Evolutionary conservation across 2,329 filamentous ascomycete species (phyloP), one percentile per base, ranked within the genome.

Genomic region (Alternaria sp.): DNA sequence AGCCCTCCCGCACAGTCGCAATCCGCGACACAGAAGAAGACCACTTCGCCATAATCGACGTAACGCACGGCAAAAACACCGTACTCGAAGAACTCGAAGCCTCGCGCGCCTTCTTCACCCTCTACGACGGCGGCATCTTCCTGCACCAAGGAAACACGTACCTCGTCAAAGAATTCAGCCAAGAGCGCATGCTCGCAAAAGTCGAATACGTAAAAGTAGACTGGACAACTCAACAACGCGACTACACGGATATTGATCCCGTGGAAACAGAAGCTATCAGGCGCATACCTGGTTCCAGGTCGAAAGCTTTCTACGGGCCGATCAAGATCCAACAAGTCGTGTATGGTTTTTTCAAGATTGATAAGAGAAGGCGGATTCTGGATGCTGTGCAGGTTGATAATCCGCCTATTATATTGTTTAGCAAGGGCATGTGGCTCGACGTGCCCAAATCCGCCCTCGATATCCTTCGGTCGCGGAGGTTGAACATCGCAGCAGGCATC

Each of bases 331-430:
- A 91, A 67, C 91, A 95, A 69, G 90, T 92, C 28, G 94, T 99
- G 2, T 98, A 96, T 78, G 96, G 96, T 2, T 99, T 96, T 83
- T 98, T 97, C 86, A 98, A 98, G 78, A 84, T 97, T n/a, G 94
- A 98, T 80, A 91, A 90, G 75, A 90, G 89, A 70, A 88, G 91
- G 2, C 89, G 93, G 2, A 92, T 98, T 61, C 87, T 98, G 14
- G 96, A 99, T 77, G 95, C 95, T 3, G 91, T 98, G 0, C 88
- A 95, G 63, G 94, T 98, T 21, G 93, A 97, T 78, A 97, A 97
- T 70, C 94, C 95, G 4, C 94, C 96, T 0, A 93, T 98, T 55
- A 88, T 96, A 54, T 88, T 94, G 4, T 87, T 90, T 75, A 92
- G 89, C 72, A 96, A 96, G 77, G 96, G 94, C 43, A 92, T 97